These are phyloP conservation scores for Aphanomyces stellatus DNA, from an alignment of 352 stramenopile genomes.

Conservation along the genomic window DNA sequence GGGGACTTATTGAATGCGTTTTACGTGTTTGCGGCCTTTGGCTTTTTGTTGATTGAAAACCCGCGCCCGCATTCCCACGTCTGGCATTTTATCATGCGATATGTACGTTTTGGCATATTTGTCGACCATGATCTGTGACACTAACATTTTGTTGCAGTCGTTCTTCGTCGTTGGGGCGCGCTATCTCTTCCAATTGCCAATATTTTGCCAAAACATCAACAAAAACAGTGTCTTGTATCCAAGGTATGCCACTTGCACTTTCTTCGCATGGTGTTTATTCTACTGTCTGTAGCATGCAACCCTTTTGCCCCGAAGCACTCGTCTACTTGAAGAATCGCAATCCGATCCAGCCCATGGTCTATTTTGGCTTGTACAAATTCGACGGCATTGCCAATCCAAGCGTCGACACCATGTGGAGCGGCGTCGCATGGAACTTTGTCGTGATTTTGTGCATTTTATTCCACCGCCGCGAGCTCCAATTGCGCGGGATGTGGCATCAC, in stretches of 20 bases:
- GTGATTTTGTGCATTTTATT: conserved; percentile 31
- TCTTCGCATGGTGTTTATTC: not conserved
- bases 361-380: conserved; percentile 83
- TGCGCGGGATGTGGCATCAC: conserved; percentile 11
- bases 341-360: conserved; percentile 64
- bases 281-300: conserved; percentile 34
- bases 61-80: conserved; percentile 50
- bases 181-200: conserved; percentile 72
- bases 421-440: conserved; percentile 81
- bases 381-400: conserved; percentile 40
- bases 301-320: conserved; percentile 47
- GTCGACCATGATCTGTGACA: not conserved
- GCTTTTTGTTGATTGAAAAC: conserved; percentile 67
- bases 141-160: conserved; percentile 23
- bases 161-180: conserved; percentile 34
- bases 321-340: conserved; percentile 33
- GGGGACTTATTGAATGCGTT: conserved; percentile 75
- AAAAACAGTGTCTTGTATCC: conserved; percentile 57
- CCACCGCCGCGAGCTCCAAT: conserved; percentile 14
- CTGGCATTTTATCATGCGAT: conserved; percentile 75
- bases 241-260: conserved; percentile 20
- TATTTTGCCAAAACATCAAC: conserved; percentile 67
- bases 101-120: conserved; percentile 35
- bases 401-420: conserved; percentile 48
- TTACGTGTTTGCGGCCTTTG: conserved; percentile 60